Evolutionary conservation across 192 early-diverging fungal genomes (phyloP).

Genomic region (Coemansia sp.): DNA sequence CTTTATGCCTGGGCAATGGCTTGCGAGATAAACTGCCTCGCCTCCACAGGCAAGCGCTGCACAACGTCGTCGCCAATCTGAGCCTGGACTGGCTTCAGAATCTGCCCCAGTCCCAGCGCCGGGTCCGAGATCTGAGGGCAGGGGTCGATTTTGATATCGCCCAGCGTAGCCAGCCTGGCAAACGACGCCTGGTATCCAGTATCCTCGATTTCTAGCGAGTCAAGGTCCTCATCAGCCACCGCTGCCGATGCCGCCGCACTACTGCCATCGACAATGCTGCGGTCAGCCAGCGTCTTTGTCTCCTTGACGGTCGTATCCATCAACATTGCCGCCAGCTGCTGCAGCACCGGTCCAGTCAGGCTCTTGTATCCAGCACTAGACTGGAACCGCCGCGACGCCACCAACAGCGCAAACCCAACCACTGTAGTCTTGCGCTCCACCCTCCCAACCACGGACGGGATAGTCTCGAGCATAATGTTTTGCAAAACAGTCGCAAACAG

Average conservation of each 20-base stretch:
- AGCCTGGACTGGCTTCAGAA: slow-evolving; percentile 26
- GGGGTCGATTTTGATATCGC: slow-evolving; percentile 64
- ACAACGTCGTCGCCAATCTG: slow-evolving; percentile 8
- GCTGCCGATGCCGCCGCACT: slow-evolving; percentile 22
- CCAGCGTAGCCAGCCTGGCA: slow-evolving; percentile 70
- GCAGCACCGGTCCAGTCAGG: slow-evolving; percentile 24
- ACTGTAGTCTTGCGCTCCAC: slow-evolving; percentile 52
- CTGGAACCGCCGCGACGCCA: slow-evolving; percentile 32
- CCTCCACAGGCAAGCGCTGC: slow-evolving; percentile 22
- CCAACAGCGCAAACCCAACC: slow-evolving; percentile 43
- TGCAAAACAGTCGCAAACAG: slow-evolving; percentile 41
- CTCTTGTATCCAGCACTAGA: slow-evolving; percentile 8
- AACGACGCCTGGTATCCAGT: slow-evolving; percentile 83
- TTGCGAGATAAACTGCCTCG: slow-evolving; percentile 16
- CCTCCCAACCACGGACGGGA: slow-evolving; percentile 33
- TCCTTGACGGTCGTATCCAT: slow-evolving; percentile 45
- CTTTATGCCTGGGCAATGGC: slow-evolving; percentile 1
- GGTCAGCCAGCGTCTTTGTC: slow-evolving; percentile 33
- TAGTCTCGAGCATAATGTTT: slow-evolving; percentile 41
- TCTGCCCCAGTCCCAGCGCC: slow-evolving; percentile 23
- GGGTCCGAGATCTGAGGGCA: slow-evolving; percentile 54
- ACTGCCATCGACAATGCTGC: slow-evolving; percentile 17
- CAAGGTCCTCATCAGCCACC: slow-evolving; percentile 61
- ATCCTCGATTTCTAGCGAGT: slow-evolving; percentile 75
- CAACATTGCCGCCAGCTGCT: slow-evolving; percentile 38